Evolutionary conservation across 352 stramenopile genomes (phyloP).

Genomic region (Phytophthora litchii): DNA sequence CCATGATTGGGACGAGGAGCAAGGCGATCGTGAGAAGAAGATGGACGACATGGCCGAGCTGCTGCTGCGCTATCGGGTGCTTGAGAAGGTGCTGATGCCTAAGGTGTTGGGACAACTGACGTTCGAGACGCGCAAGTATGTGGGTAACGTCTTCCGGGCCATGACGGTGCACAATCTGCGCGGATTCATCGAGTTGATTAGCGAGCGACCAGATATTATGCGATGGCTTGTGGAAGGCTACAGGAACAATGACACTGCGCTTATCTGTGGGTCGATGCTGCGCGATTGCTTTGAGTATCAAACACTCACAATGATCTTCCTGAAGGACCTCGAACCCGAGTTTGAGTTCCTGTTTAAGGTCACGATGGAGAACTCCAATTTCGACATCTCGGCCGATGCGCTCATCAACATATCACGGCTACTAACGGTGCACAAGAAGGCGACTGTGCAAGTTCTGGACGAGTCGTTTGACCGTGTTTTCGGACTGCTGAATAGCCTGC

Average conservation of each 20-base stretch:
- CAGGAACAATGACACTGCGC: constrained; percentile 67
- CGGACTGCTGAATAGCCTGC: constrained; percentile 60
- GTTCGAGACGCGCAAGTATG: constrained; percentile 86
- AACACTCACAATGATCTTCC: constrained; percentile 61
- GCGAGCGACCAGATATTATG: constrained; percentile 70
- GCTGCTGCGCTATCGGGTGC: constrained; percentile 69
- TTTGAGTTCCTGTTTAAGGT: constrained; percentile 75
- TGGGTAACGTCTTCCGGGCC: constrained; percentile 76
- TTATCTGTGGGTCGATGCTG: constrained; percentile 84
- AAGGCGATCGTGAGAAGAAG: constrained; percentile 73
- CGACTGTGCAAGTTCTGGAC: constrained; percentile 55
- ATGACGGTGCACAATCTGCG: constrained; percentile 77
- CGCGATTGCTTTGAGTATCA: constrained; percentile 81
- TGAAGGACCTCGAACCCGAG: constrained; percentile 61
- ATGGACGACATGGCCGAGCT: constrained; percentile 83
- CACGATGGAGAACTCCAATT: constrained; percentile 80
- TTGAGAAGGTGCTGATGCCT: constrained; percentile 76
- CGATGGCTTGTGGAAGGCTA: constrained; percentile 78
- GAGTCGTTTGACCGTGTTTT: constrained; percentile 75
- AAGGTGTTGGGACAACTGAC: constrained; percentile 75
- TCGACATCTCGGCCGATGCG: constrained; percentile 85
- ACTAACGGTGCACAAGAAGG: constrained; percentile 69
- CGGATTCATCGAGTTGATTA: constrained; percentile 66
- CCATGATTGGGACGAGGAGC: constrained; percentile 76
- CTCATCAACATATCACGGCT: constrained; percentile 81